Evolutionary conservation across 176 grass and related monocot species (phyloP).

Genomic region (Bromus sterilis): DNA sequence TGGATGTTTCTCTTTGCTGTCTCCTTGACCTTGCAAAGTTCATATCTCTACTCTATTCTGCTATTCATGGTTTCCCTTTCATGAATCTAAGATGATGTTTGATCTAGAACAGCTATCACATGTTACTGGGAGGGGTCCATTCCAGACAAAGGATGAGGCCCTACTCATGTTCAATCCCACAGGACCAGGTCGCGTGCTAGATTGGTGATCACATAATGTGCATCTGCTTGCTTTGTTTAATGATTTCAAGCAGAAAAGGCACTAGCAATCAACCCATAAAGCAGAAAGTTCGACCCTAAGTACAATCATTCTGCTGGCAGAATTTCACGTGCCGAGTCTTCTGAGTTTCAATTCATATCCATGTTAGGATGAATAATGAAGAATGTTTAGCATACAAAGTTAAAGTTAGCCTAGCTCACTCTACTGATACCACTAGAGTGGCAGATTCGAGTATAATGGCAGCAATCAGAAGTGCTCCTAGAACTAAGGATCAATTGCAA

Average conservation of each 20-base stretch:
- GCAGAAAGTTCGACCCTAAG: background rate
- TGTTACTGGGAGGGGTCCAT: background rate
- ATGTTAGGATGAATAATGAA: slow-evolving; percentile 2
- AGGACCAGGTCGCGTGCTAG: background rate
- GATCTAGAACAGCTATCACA: background rate
- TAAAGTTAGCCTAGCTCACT: background rate
- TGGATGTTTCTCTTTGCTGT: background rate
- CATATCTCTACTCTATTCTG: too few species aligned
- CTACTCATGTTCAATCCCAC: background rate
- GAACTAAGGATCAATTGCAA: background rate
- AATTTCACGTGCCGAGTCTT: slow-evolving; percentile 7
- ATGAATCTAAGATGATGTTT: background rate
- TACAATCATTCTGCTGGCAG: background rate
- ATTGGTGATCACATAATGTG: background rate
- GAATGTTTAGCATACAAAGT: background rate
- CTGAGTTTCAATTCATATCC: background rate
- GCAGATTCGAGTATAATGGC: background rate
- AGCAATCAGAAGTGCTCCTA: background rate
- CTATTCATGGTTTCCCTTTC: background rate
- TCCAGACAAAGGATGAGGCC: background rate
- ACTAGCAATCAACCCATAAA: background rate
- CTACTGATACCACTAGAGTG: background rate
- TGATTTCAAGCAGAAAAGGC: background rate
- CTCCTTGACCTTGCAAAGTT: background rate
- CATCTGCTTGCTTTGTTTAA: background rate